Base-by-base conservation (phyloP, 2,329 filamentous ascomycete species). In the Calonectria pauciramosa region DNA sequence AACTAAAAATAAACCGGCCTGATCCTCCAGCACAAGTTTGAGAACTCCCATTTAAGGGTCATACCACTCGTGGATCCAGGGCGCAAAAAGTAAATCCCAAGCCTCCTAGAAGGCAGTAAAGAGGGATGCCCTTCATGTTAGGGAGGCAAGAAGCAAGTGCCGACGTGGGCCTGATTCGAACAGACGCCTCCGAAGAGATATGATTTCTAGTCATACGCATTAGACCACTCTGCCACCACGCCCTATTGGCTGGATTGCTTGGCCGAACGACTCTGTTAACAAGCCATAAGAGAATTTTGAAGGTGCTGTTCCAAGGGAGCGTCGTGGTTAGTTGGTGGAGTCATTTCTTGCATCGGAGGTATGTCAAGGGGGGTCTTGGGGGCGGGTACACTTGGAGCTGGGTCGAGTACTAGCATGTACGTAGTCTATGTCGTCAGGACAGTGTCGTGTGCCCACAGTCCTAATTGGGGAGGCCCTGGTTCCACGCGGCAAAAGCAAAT, bases 101-200 rank as follows among this genome's bases (percentile, higher is more conserved):
- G 4, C 20, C 10, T 23, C 13, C 23, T 13, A 23, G 44, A 47
- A 44, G 18, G 9, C 2, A 23, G 11, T 13, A 13, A 49, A 65
- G n/a, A 23, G 5, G 18, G 20, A 3, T 13, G 11, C 8, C 41
- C 41, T 10, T 44, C 41, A 1, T 44, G 2, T 44, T 23, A 47
- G 28, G 32, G 16, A 60, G 41, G 56, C 54, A 74, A 73, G 78
- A 75, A 73, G 26, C n/a, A 8, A 60, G 49, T n/a, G 47, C 73
- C 78, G 81, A 83, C 81, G 77, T 75, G 78, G 81, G 80, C 81
- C 81, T 81, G 81, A 83, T 82, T 83, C 81, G 81, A 82, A 82
- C 81, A 81, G 81, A 81, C 79, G 81, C 82, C 80, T 80, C 81
- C 80, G 77, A 82, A 70, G 81, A 79, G 80, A 82, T 80, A 80